Percentiles rank a stretch among this genome's conserved stretches.
Conservation (phyloP, 2,329 filamentous ascomycete species). For the Epichloe typhina region DNA sequence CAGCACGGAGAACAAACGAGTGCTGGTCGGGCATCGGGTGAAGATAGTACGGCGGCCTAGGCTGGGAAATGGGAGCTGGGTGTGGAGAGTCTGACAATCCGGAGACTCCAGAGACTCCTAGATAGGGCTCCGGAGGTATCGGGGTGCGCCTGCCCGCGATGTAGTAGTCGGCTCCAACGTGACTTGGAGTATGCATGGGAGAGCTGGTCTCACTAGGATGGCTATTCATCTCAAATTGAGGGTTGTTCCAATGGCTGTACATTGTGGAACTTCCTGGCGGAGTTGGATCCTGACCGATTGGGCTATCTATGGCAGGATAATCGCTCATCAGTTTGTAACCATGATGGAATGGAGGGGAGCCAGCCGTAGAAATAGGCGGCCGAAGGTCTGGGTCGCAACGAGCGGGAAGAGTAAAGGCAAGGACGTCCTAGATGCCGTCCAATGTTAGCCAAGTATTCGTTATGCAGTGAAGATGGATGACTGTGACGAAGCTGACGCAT, state of each 20-base stretch:
- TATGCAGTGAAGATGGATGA: not conserved
- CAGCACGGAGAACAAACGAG: conserved; percentile 13
- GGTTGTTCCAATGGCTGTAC: conserved; percentile 26
- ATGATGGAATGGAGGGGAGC: conserved; percentile 32
- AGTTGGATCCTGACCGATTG: conserved; percentile 31
- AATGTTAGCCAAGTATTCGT: not conserved
- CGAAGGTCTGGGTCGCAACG: conserved; percentile 31
- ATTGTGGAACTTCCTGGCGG: conserved; percentile 34
- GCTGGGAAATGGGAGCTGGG: conserved; percentile 12
- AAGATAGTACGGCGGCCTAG: conserved; percentile 16
- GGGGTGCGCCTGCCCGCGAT: conserved; percentile 26
- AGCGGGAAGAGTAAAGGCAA: conserved; percentile 20
- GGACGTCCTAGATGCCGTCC: conserved; percentile 13
- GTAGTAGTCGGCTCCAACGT: conserved; percentile 24
- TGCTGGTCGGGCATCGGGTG: conserved; percentile 15
- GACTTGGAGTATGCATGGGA: conserved; percentile 29
- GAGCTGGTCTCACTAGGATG: conserved; percentile 29
- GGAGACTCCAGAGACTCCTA: conserved; percentile 22
- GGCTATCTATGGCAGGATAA: conserved; percentile 24
- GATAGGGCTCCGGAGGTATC: conserved; percentile 23
- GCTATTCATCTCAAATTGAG: conserved; percentile 27
- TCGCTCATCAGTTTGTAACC: conserved; percentile 27
- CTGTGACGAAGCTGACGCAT: conserved; percentile 10
- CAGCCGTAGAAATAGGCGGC: conserved; percentile 37
- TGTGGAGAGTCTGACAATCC: conserved; percentile 21